Percentiles rank a stretch among this genome's conserved stretches.
These are phyloP conservation scores for Chrysanthemum lavandulifolium DNA, from an alignment of 129 eudicot species.

Conservation along the genomic window DNA sequence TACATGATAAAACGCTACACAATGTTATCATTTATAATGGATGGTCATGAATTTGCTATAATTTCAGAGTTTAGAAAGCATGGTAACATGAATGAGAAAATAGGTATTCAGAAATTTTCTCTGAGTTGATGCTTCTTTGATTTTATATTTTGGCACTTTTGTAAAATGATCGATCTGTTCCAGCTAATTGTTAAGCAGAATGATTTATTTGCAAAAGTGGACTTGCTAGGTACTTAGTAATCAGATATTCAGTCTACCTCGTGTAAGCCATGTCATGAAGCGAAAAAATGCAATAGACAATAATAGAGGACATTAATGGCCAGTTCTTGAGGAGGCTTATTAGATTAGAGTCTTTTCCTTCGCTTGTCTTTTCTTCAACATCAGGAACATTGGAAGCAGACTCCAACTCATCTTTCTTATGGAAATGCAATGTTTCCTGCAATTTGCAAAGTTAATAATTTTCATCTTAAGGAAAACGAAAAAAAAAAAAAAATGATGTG, in stretches of 20 bases:
- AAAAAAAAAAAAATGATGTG: background rate
- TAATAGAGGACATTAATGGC: slow-evolving; percentile 88
- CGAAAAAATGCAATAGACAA: slow-evolving; percentile 80
- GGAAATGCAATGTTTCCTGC: slow-evolving; percentile 63
- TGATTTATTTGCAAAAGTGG: slow-evolving; percentile 10
- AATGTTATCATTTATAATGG: slow-evolving; percentile 2
- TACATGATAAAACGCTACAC: background rate
- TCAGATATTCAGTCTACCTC: slow-evolving; percentile 51
- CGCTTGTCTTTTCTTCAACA: background rate
- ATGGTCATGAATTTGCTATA: background rate
- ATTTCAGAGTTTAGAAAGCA: slow-evolving; percentile 1
- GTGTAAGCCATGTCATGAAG: slow-evolving; percentile 86
- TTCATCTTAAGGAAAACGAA: background rate
- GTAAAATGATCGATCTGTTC: too few relatives aligned
- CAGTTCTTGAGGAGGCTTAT: slow-evolving; percentile 73
- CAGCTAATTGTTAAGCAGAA: background rate
- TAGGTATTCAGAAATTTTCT: background rate
- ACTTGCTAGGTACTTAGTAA: background rate
- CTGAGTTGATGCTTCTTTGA: background rate
- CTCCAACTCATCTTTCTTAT: slow-evolving; percentile 54
- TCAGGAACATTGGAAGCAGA: slow-evolving; percentile 39
- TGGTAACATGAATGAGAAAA: slow-evolving; percentile 10
- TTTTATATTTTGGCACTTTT: too few relatives aligned
- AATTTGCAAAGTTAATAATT: too few relatives aligned
- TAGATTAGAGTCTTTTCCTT: slow-evolving; percentile 20